Conservation (phyloP, 805 yeast species). For the Yarrowia sp. region DNA sequence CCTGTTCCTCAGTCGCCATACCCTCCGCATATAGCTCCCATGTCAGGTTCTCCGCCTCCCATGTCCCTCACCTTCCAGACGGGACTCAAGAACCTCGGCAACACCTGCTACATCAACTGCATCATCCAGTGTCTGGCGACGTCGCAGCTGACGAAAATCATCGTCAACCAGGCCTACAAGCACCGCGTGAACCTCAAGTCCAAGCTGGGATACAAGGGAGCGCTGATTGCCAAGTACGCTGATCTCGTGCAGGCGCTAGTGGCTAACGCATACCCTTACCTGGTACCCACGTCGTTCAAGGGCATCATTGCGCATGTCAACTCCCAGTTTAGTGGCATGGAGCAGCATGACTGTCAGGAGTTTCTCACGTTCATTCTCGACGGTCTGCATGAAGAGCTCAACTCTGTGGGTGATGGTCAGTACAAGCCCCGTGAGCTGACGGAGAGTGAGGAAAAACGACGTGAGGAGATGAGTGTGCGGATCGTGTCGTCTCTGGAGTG, state of each 20-base stretch:
- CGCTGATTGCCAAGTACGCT: constrained; percentile 72
- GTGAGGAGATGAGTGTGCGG: constrained; percentile 78
- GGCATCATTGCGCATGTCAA: constrained; percentile 71
- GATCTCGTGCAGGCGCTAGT: constrained; percentile 63
- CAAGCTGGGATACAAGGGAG: constrained; percentile 80
- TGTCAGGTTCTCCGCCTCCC: constrained; percentile 36
- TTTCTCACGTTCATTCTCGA: constrained; percentile 78
- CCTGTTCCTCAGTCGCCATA: constrained; percentile 25
- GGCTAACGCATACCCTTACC: constrained; percentile 55
- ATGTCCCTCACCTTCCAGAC: constrained; percentile 56
- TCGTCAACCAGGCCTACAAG: constrained; percentile 65
- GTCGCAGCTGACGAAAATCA: constrained; percentile 66
- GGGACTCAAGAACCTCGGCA: constrained; percentile 83
- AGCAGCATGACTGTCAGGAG: constrained; percentile 88
- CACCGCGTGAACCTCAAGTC: constrained; percentile 75
- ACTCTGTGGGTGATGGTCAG: constrained; percentile 61
- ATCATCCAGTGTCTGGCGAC: constrained; percentile 83
- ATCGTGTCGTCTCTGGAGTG: constrained; percentile 89
- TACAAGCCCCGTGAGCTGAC: constrained; percentile 64
- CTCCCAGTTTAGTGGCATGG: constrained; percentile 65
- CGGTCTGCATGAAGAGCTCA: constrained; percentile 82
- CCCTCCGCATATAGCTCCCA: constrained; percentile 33
- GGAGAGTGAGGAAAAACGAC: constrained; percentile 70
- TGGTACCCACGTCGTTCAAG: constrained; percentile 71
- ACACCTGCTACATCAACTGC: constrained; percentile 93